Conservation (phyloP, 176 grass and related monocot genomes). For the Aechmea fasciata region DNA sequence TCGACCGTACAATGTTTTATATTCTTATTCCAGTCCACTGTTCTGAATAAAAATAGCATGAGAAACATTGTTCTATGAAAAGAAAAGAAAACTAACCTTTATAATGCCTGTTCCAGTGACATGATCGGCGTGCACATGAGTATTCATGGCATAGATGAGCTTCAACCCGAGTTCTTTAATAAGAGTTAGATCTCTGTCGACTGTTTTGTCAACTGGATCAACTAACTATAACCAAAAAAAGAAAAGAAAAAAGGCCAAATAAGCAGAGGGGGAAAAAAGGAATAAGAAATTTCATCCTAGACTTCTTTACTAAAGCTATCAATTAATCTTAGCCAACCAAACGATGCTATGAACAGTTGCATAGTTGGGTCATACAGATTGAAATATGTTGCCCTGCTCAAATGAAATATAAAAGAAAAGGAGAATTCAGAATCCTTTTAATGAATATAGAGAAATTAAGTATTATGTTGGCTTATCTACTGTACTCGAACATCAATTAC, state of each 20-base stretch:
- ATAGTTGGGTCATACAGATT: too few species aligned
- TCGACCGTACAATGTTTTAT: too few species aligned
- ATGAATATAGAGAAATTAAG: too few species aligned
- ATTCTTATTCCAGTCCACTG: not conserved
- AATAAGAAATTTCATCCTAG: not conserved
- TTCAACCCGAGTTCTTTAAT: conserved; percentile 86
- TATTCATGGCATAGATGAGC: conserved; percentile 90
- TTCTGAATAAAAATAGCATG: not conserved
- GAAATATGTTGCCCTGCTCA: too few species aligned
- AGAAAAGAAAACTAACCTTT: conserved; percentile 37
- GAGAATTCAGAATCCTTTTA: too few species aligned
- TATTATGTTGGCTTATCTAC: too few species aligned
- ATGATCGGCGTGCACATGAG: conserved; percentile 96
- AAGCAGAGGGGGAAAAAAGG: not conserved
- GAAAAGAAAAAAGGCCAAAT: conserved; percentile 11
- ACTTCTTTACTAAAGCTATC: too few species aligned
- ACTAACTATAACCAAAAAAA: conserved; percentile 40
- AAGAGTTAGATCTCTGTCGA: conserved; percentile 76
- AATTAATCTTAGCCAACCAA: too few species aligned
- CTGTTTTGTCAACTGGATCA: conserved; percentile 74
- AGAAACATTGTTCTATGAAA: conserved; percentile 5
- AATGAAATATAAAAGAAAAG: too few species aligned
- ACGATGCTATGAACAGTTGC: too few species aligned
- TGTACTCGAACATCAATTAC: too few species aligned
- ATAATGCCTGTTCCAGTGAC: conserved; percentile 80